Conservation (phyloP, 2,329 filamentous ascomycete species). For the Thielaviopsis cerberus region DNA sequence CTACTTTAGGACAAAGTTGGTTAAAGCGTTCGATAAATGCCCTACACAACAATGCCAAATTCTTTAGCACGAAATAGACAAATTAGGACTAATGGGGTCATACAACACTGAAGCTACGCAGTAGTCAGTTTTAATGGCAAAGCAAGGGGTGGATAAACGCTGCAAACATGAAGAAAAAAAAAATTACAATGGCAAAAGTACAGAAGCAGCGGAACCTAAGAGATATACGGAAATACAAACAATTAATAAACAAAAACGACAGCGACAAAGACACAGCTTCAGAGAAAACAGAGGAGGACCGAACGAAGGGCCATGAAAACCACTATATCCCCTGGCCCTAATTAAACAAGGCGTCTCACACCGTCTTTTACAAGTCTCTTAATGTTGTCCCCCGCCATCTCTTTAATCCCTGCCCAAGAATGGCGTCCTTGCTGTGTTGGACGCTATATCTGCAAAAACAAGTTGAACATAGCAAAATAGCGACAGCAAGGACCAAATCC, state of each 20-base stretch:
- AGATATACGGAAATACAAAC: not conserved
- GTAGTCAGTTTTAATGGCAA: not conserved
- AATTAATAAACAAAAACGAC: not conserved
- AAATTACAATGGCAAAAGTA: not conserved
- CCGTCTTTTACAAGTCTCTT: constrained; percentile 4
- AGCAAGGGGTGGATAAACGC: not conserved
- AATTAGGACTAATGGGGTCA: not conserved
- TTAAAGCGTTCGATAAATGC: not conserved
- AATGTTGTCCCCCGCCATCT: constrained; percentile 11
- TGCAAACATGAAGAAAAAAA: not conserved
- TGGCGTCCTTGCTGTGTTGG: not conserved
- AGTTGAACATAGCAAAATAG: not conserved
- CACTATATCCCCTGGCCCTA: constrained; percentile 10
- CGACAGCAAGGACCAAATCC: not conserved
- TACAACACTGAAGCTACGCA: not conserved
- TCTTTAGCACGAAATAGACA: not conserved
- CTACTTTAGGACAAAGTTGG: not conserved
- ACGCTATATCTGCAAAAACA: not conserved
- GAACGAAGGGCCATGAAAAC: constrained; percentile 6
- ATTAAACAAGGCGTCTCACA: constrained; percentile 9
- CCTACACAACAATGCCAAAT: not conserved
- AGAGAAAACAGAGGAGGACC: constrained; percentile 3
- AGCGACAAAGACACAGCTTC: not conserved
- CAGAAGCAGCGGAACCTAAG: not conserved
- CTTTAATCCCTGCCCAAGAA: constrained; percentile 10